Percentiles rank a stretch among this genome's conserved stretches.
Conservation (phyloP, 768 basidiomycete genomes). For the Pleurotus ostreatus region DNA sequence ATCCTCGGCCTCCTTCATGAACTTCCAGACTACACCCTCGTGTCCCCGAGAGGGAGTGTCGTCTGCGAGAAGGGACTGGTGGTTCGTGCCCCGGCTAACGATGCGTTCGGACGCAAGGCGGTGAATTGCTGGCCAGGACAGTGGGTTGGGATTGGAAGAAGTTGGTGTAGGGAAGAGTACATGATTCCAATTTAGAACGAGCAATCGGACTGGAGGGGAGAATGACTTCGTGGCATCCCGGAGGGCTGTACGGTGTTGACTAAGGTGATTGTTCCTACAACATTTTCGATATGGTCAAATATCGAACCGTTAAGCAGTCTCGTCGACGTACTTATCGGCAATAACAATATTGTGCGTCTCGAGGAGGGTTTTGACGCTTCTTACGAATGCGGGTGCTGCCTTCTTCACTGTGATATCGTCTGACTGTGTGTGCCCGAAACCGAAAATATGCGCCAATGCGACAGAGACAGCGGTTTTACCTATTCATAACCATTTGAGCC, state of each 20-base stretch:
- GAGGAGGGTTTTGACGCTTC: slow-evolving; percentile 64
- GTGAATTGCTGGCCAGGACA: slow-evolving; percentile 48
- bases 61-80: slow-evolving; percentile 76
- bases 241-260: slow-evolving; percentile 72
- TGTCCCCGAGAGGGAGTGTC: slow-evolving; percentile 42
- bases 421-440: slow-evolving; percentile 89
- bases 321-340: slow-evolving; percentile 75
- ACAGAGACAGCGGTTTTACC: slow-evolving; percentile 87
- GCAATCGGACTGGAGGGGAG: slow-evolving; percentile 58
- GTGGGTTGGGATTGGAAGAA: slow-evolving; percentile 40
- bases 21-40: slow-evolving; percentile 80
- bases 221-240: slow-evolving; percentile 44
- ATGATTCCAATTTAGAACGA: slow-evolving; percentile 74
- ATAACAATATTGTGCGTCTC: slow-evolving; percentile 73
- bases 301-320: background rate
- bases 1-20: slow-evolving; percentile 61
- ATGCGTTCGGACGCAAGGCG: slow-evolving; percentile 79
- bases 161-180: slow-evolving; percentile 5
- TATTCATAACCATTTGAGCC: slow-evolving; percentile 26
- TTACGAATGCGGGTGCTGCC: slow-evolving; percentile 62
- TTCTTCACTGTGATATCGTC: slow-evolving; percentile 85
- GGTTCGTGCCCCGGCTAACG: slow-evolving; percentile 70
- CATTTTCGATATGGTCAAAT: background rate
- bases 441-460: slow-evolving; percentile 75
- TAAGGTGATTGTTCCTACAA: slow-evolving; percentile 80